These are phyloP conservation scores for Xylaria sp. DNA, from an alignment of 2,329 filamentous ascomycete genomes.

Conservation along the genomic window DNA sequence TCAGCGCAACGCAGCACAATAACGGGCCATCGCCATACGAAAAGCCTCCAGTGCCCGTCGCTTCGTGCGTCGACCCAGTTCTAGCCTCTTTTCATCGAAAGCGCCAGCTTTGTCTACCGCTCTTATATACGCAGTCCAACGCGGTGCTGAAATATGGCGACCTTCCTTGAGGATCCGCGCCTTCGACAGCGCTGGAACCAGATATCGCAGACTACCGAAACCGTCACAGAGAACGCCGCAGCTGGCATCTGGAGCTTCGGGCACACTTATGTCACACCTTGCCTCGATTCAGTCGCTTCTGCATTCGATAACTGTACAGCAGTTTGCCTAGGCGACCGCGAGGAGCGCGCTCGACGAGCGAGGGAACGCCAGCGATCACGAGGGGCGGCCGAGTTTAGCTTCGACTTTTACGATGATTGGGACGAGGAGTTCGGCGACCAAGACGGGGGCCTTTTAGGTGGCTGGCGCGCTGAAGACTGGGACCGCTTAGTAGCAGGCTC, in stretches of 20 bases:
- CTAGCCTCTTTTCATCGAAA: slow-evolving; percentile 9
- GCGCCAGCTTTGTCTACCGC: slow-evolving; percentile 19
- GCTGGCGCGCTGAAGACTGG: slow-evolving; percentile 86
- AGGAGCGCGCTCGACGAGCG: slow-evolving; percentile 76
- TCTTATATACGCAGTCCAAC: slow-evolving; percentile 17
- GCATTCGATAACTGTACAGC: slow-evolving; percentile 78
- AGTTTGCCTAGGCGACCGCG: slow-evolving; percentile 75
- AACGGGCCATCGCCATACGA: slow-evolving; percentile 24
- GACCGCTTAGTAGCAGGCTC: slow-evolving; percentile 82
- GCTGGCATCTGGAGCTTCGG: slow-evolving; percentile 90
- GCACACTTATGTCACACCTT: slow-evolving; percentile 85
- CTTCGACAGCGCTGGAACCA: slow-evolving; percentile 94
- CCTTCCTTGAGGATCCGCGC: slow-evolving; percentile 81
- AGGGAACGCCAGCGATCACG: slow-evolving; percentile 69
- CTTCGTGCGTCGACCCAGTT: not conserved
- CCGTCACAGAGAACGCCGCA: slow-evolving; percentile 90
- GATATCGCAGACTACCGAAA: slow-evolving; percentile 88
- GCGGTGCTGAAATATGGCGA: slow-evolving; percentile 53
- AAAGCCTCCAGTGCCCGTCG: slow-evolving; percentile 7
- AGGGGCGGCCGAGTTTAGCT: slow-evolving; percentile 81
- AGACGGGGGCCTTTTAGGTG: slow-evolving; percentile 68
- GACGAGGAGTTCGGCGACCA: slow-evolving; percentile 66
- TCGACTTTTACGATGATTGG: slow-evolving; percentile 99
- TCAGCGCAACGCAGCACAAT: slow-evolving; percentile 29
- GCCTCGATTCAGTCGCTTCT: slow-evolving; percentile 72